These are phyloP conservation scores for Colletotrichum theobromicola DNA, from an alignment of 2,329 filamentous ascomycete species.

Conservation along the genomic window DNA sequence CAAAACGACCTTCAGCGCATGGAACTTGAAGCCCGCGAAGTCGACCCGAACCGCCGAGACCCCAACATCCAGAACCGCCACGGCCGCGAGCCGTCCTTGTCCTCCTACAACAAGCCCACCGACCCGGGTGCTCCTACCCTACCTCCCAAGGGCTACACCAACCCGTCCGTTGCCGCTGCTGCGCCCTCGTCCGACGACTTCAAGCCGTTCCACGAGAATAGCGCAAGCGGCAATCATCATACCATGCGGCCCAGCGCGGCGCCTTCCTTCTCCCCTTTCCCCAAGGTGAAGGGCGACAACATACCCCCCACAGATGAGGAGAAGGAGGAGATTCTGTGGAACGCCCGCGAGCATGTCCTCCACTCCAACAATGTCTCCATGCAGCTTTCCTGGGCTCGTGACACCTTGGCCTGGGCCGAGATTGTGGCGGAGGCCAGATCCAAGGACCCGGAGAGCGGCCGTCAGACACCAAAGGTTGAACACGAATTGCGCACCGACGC, in stretches of 20 bases:
- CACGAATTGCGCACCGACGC: conserved; percentile 89
- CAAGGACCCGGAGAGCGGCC: conserved; percentile 60
- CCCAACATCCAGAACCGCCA: conserved; percentile 35
- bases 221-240: conserved; percentile 25
- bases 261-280: conserved; percentile 91
- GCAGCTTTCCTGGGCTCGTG: conserved; percentile 96
- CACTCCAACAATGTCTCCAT: conserved; percentile 95
- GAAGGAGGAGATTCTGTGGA: conserved; percentile 88
- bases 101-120: conserved; percentile 38
- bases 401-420: conserved; percentile 88
- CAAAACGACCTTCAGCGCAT: conserved; percentile 91
- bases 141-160: conserved; percentile 29
- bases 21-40: conserved; percentile 76
- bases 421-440: conserved; percentile 78
- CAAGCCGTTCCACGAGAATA: conserved; percentile 48
- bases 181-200: conserved; percentile 31
- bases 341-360: conserved; percentile 81
- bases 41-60: conserved; percentile 40
- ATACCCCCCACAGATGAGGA: conserved; percentile 94
- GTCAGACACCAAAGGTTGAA: conserved; percentile 81
- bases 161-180: conserved; percentile 37
- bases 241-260: conserved; percentile 54
- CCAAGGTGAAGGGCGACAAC: conserved; percentile 83
- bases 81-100: conserved; percentile 49
- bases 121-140: conserved; percentile 1